These are phyloP conservation scores for Fusarium drepaniforme DNA, from an alignment of 2,329 filamentous ascomycete species.

Conservation along the genomic window DNA sequence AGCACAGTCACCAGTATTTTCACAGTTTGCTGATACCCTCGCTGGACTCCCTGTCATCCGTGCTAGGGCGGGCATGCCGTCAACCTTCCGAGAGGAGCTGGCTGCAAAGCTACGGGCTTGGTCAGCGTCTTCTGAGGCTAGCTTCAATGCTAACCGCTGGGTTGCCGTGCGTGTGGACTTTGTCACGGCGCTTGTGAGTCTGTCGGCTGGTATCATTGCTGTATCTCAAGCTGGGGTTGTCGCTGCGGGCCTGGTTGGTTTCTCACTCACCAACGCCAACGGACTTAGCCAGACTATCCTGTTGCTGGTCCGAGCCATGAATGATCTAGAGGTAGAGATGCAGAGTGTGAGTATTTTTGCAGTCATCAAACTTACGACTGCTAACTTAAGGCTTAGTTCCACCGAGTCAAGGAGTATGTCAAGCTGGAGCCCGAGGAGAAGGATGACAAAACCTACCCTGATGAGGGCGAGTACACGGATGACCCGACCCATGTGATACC, in stretches of 20 bases:
- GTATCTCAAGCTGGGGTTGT: slow-evolving; percentile 60
- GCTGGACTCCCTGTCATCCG: slow-evolving; percentile 65
- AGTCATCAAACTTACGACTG: neutral
- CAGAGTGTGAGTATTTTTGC: slow-evolving; percentile 60
- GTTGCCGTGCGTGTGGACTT: slow-evolving; percentile 67
- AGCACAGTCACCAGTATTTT: slow-evolving; percentile 66
- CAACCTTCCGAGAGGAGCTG: slow-evolving; percentile 61
- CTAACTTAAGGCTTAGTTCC: slow-evolving; percentile 53
- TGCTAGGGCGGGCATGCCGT: slow-evolving; percentile 61
- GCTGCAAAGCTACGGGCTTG: slow-evolving; percentile 62
- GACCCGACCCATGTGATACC: slow-evolving; percentile 54
- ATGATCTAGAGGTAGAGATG: slow-evolving; percentile 68
- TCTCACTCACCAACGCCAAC: slow-evolving; percentile 68
- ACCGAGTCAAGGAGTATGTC: slow-evolving; percentile 63
- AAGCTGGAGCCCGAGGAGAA: slow-evolving; percentile 58
- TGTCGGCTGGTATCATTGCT: slow-evolving; percentile 65
- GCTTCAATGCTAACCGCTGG: slow-evolving; percentile 70
- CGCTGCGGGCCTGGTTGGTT: slow-evolving; percentile 66
- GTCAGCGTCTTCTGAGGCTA: slow-evolving; percentile 61
- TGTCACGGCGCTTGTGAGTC: slow-evolving; percentile 64
- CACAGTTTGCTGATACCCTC: slow-evolving; percentile 66
- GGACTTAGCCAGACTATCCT: slow-evolving; percentile 65
- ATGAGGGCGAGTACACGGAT: slow-evolving; percentile 56
- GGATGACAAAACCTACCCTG: slow-evolving; percentile 53
- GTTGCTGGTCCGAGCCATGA: slow-evolving; percentile 64